Percentiles rank a stretch among this genome's conserved stretches.
Evolutionary conservation across 257 asterid species (phyloP).

Genomic region (Solanum microdontum): DNA sequence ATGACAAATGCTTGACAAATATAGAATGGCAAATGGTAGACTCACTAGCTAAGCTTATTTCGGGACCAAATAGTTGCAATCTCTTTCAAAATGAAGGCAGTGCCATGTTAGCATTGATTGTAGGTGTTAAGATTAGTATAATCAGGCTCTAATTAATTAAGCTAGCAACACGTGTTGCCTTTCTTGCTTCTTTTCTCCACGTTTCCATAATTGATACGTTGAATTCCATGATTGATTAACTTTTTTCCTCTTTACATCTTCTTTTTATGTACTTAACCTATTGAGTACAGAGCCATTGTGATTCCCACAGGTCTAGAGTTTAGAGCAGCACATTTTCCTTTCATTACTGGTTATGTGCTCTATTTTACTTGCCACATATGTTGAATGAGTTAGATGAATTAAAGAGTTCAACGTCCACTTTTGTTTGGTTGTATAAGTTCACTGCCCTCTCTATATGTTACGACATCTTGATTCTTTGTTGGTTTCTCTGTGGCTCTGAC

Average conservation of each 20-base stretch:
- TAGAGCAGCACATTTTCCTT: background rate
- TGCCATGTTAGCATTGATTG: background rate
- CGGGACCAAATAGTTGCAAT: background rate
- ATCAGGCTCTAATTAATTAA: background rate
- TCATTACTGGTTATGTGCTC: background rate
- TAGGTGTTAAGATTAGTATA: background rate
- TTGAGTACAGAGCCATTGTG: background rate
- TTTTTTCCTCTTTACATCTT: background rate
- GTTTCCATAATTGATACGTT: background rate
- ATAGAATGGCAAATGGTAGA: background rate
- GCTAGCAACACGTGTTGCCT: background rate
- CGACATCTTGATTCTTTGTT: background rate
- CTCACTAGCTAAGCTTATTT: background rate
- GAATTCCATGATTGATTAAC: background rate
- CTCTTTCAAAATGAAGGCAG: background rate
- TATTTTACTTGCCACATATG: background rate
- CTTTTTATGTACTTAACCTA: background rate
- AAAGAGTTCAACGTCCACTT: background rate
- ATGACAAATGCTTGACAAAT: background rate
- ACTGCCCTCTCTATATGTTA: background rate
- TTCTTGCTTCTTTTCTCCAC: background rate
- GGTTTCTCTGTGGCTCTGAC: background rate
- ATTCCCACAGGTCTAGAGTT: background rate
- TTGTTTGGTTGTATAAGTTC: background rate
- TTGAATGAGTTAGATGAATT: background rate